Conservation (phyloP, 164 flowering plant genomes). For the Houttuynia cordata region DNA sequence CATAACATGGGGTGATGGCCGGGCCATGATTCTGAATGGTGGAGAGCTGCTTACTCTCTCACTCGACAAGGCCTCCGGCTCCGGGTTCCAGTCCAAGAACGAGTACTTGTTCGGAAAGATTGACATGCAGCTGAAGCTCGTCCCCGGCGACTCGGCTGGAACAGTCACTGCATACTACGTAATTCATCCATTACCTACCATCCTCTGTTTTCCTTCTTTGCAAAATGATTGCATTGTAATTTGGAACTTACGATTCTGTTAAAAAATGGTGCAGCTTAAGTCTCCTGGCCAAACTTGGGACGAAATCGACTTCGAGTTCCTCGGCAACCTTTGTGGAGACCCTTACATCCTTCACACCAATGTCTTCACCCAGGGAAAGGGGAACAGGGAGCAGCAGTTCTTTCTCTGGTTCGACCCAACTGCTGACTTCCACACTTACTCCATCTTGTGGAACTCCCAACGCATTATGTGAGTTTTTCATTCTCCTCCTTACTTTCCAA, state of each 20-base stretch:
- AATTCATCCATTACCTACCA: not conserved
- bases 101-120: conserved; percentile 5
- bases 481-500: too few species aligned
- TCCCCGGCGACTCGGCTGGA: conserved; percentile 6
- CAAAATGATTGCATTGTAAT: too few species aligned
- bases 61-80: conserved; percentile 2
- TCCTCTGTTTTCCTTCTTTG: too few species aligned
- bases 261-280: not conserved
- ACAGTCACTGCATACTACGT: conserved; percentile 7
- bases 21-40: not conserved
- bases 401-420: conserved; percentile 7
- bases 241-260: too few species aligned
- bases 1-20: conserved; percentile 2
- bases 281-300: conserved; percentile 2
- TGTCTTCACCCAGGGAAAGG: conserved; percentile 4
- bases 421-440: conserved; percentile 3
- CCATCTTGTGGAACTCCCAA: conserved; percentile 6
- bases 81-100: conserved; percentile 5
- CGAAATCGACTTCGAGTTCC: conserved; percentile 7
- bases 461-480: too few species aligned
- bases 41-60: conserved; percentile 3
- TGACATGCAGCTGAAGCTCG: conserved; percentile 5
- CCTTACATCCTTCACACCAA: conserved; percentile 5
- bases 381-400: conserved; percentile 6
- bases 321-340: conserved; percentile 3